Percentiles rank a stretch among this genome's conserved stretches.
Conservation (phyloP, 345 rosid species). For the Salix koriyanagi region DNA sequence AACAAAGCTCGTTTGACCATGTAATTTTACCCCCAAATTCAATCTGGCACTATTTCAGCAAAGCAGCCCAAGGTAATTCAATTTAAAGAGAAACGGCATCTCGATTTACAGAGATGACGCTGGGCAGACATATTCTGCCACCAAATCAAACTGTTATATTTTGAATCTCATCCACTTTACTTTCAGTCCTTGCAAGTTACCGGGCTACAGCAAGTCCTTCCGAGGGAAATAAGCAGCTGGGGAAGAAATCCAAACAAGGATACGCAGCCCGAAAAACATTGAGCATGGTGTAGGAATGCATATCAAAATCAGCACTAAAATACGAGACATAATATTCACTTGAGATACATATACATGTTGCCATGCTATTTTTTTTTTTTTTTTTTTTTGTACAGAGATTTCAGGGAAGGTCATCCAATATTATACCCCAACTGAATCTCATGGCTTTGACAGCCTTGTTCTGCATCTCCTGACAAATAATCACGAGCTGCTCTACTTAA, state of each 20-base stretch:
- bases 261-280: no score
- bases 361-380: slow-evolving; percentile 1
- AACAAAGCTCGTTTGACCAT: background rate
- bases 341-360: slow-evolving; percentile 17
- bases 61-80: background rate
- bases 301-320: slow-evolving; percentile 8
- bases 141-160: background rate
- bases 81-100: background rate
- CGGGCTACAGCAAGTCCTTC: no score
- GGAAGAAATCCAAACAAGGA: background rate
- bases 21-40: background rate
- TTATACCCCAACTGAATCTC: slow-evolving; percentile 39
- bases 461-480: slow-evolving; percentile 38
- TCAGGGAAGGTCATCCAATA: slow-evolving; percentile 37
- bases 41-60: background rate
- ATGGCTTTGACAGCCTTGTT: slow-evolving; percentile 35
- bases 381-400: slow-evolving; percentile 39
- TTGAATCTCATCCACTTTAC: background rate
- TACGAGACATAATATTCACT: slow-evolving; percentile 16
- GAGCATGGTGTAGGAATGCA: background rate
- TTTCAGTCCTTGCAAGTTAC: background rate
- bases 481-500: slow-evolving; percentile 21
- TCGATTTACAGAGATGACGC: background rate
- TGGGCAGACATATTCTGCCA: background rate
- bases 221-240: background rate